phyloP scores from a whole-genome alignment of 192 early-diverging fungal species.

The Coemansia sp. region DNA sequence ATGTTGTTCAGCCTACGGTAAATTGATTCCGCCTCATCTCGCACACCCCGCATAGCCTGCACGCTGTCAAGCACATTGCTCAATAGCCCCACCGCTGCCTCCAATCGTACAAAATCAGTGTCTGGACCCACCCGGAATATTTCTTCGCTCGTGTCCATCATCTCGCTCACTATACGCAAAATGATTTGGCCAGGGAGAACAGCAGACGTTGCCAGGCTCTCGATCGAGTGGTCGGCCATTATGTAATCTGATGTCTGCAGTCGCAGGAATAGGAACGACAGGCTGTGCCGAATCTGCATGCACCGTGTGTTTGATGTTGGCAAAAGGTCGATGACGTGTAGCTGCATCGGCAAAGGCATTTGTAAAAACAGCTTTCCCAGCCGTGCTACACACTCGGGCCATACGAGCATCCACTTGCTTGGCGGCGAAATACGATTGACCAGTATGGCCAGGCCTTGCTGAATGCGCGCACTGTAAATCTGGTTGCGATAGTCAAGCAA shows the following conservation, averaged over 20 bases:
- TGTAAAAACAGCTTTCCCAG: slow-evolving; percentile 9
- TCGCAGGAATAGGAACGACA: slow-evolving; percentile 34
- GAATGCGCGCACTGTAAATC: slow-evolving; percentile 12
- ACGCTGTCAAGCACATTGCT: slow-evolving; percentile 34
- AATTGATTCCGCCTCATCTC: slow-evolving; percentile 13
- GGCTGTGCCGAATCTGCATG: slow-evolving; percentile 37
- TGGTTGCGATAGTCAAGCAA: slow-evolving; percentile 25
- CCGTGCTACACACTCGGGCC: slow-evolving; percentile 18
- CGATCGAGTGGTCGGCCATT: slow-evolving; percentile 1
- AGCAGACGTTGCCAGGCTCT: slow-evolving; percentile 11
- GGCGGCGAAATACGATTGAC: slow-evolving; percentile 20
- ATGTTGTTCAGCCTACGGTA: slow-evolving; percentile 21
- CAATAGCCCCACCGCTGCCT: slow-evolving; percentile 30
- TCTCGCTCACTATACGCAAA: slow-evolving; percentile 36
- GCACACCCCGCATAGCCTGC: slow-evolving; percentile 25
- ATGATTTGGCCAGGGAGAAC: slow-evolving; percentile 30
- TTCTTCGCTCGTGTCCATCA: slow-evolving; percentile 21
- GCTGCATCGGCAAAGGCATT: slow-evolving; percentile 7
- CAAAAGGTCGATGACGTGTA: slow-evolving; percentile 19
- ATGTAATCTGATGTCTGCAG: slow-evolving; percentile 2
- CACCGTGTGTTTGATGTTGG: slow-evolving; percentile 29
- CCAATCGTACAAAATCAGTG: slow-evolving; percentile 29
- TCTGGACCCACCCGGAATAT: slow-evolving; percentile 14
- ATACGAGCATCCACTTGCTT: slow-evolving; percentile 32
- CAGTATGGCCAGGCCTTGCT: slow-evolving; percentile 17